Evolutionary conservation across 2,329 filamentous ascomycete species (phyloP), one percentile per base, ranked within the genome.

Genomic region (Calonectria montana): DNA sequence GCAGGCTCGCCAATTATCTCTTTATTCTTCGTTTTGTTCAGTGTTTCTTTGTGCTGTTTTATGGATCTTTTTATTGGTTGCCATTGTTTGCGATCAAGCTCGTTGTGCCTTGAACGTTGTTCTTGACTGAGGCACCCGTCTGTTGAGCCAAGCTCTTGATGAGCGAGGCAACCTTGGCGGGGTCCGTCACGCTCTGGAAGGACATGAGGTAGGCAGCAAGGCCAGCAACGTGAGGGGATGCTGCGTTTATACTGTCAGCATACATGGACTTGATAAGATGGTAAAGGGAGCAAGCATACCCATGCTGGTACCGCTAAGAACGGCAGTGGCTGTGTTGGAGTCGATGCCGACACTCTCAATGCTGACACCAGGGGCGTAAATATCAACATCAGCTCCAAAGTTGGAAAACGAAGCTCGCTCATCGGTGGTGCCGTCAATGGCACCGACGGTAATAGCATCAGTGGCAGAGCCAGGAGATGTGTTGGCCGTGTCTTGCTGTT

Each of bases 141-240:
- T 80, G 74, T n/a, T 76, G 76, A 50, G 89, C 90, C 29, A 92
- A 86, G 72, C 83, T 80, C 83, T 87, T 88, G 79, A 92, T 87
- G 67, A 91, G 86, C 15, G 78, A 82, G 47, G 80, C 82, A 27
- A 88, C 84, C 29, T 79, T 70, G 21, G 67, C 55, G n/a, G 81
- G 75, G 61, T 83, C 82, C 9, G 81, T 84, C 72, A 91, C 81
- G 65, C 81, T 77, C 82, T 91, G 88, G 67, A 91, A 86, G 65
- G 84, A 78, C 84, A 94, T 91, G 37, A 94, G 83, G 82, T 94
- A 94, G 31, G 91, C 91, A 16, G 90, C 91, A 4, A 94, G 85
- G 59, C 93, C 93, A 59, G 90, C 88, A 66, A 94, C 87, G 80
- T 94, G 92, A 1, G 92, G 92, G 15, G 88, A 88, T 29, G 92